These are phyloP conservation scores for Oryza rufipogon DNA, from an alignment of 176 grass and related monocot genomes.

Conservation along the genomic window DNA sequence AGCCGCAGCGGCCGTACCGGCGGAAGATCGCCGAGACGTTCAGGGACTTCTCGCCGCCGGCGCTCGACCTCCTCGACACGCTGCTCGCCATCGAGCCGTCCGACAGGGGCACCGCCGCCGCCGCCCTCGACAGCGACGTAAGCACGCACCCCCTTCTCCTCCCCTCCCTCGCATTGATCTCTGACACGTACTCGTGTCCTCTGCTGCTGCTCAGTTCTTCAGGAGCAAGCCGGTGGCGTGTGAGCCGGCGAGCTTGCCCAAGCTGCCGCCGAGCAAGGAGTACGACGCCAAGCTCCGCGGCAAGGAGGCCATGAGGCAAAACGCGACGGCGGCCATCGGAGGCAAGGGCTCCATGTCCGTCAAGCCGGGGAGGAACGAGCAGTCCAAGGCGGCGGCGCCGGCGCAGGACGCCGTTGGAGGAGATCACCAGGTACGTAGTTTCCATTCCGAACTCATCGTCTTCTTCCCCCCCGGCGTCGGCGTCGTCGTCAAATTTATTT, in stretches of 20 bases:
- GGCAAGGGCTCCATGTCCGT: slow-evolving; percentile 60
- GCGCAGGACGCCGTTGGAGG: slow-evolving; percentile 40
- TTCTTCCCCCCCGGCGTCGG: no score
- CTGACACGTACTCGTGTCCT: background rate
- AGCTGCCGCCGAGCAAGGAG: slow-evolving; percentile 76
- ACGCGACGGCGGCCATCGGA: slow-evolving; percentile 35
- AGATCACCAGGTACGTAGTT: slow-evolving; percentile 50
- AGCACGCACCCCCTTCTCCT: background rate
- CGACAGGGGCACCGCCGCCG: slow-evolving; percentile 48
- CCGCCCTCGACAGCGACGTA: slow-evolving; percentile 62
- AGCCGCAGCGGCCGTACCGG: slow-evolving; percentile 68
- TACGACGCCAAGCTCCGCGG: slow-evolving; percentile 71
- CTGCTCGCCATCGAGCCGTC: slow-evolving; percentile 77
- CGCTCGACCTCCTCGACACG: slow-evolving; percentile 56
- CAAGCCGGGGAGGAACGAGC: slow-evolving; percentile 55
- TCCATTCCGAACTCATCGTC: background rate
- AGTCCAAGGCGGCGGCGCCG: slow-evolving; percentile 44
- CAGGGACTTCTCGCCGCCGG: slow-evolving; percentile 61
- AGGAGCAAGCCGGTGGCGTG: slow-evolving; percentile 60
- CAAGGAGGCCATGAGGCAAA: slow-evolving; percentile 75
- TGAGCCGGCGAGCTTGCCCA: slow-evolving; percentile 70
- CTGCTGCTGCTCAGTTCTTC: slow-evolving; percentile 54
- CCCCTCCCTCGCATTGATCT: no score
- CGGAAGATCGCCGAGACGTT: slow-evolving; percentile 66
- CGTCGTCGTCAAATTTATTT: background rate